These are phyloP conservation scores for Potentilla sterilis DNA, from an alignment of 306 rosid genomes.

Conservation along the genomic window DNA sequence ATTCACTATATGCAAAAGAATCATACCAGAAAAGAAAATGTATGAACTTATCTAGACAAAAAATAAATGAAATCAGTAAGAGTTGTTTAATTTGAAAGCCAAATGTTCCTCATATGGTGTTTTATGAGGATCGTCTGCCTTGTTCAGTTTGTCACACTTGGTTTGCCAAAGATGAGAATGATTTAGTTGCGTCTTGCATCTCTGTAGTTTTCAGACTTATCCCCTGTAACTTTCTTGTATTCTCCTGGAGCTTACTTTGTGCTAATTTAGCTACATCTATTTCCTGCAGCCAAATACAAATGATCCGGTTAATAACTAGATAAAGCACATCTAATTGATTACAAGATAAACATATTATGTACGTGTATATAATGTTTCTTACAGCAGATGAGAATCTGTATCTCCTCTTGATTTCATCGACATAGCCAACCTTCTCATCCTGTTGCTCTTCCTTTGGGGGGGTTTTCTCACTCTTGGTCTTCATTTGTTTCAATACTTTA, in stretches of 20 bases:
- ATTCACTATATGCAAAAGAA: background rate
- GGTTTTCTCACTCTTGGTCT: conserved; percentile 50
- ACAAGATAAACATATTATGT: too few relatives aligned
- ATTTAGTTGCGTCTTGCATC: too few relatives aligned
- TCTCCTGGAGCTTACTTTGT: conserved; percentile 67
- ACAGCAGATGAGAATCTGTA: conserved; percentile 80
- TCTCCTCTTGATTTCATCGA: conserved; percentile 75
- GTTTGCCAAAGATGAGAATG: too few relatives aligned
- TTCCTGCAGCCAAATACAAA: conserved; percentile 48
- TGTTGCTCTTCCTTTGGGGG: conserved; percentile 54
- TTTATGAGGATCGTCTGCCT: conserved; percentile 41
- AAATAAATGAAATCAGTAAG: conserved; percentile 6
- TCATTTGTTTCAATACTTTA: conserved; percentile 61
- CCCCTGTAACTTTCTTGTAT: too few relatives aligned
- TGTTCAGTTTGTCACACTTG: conserved; percentile 62
- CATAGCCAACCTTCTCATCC: conserved; percentile 47
- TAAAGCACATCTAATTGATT: too few relatives aligned
- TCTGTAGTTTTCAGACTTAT: conserved; percentile 54
- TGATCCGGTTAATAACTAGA: background rate
- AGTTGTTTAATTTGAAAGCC: background rate
- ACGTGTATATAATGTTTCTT: too few relatives aligned
- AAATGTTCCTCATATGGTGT: background rate
- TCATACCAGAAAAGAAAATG: background rate
- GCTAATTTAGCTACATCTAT: conserved; percentile 54
- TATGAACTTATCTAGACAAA: background rate